These are phyloP conservation scores for Odontarrhena argentea DNA, from an alignment of 345 rosid species.

Conservation along the genomic window DNA sequence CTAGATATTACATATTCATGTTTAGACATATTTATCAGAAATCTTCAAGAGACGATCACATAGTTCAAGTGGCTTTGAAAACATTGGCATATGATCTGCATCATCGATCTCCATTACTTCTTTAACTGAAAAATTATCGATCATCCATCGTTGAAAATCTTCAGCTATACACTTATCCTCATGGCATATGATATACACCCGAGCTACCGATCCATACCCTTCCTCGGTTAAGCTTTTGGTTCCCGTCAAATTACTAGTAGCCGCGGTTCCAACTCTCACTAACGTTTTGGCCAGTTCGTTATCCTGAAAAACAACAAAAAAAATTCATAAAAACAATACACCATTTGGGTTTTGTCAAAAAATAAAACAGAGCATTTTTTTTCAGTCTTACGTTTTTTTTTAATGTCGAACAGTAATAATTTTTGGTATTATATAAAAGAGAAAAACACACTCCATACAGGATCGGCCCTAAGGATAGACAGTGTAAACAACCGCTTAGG, in stretches of 20 bases:
- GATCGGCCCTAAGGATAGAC: no score
- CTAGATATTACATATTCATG: background rate
- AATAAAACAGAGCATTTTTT: background rate
- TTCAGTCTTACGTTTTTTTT: conserved; percentile 21
- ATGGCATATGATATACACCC: conserved; percentile 42
- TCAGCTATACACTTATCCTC: conserved; percentile 37
- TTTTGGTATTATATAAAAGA: no score
- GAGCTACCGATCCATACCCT: conserved; percentile 42
- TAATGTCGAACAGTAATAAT: no score
- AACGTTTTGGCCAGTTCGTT: conserved; percentile 42
- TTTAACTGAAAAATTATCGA: conserved; percentile 38
- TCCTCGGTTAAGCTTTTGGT: conserved; percentile 35
- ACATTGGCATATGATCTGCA: conserved; percentile 54
- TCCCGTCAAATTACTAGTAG: conserved; percentile 36
- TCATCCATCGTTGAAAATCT: conserved; percentile 45
- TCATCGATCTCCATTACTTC: conserved; percentile 48
- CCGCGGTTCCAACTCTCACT: conserved; percentile 41
- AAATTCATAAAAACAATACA: background rate
- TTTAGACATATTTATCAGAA: conserved; percentile 29
- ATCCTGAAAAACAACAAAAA: conserved; percentile 36
- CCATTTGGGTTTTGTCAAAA: background rate
- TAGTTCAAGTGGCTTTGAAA: conserved; percentile 47
- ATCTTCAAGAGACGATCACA: conserved; percentile 33
- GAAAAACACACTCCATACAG: no score
- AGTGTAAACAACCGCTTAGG: no score